Percentiles rank a stretch among this genome's conserved stretches.
Evolutionary conservation across 2,329 filamentous ascomycete species (phyloP).

Genomic region (Teratosphaeria epicoccoides): DNA sequence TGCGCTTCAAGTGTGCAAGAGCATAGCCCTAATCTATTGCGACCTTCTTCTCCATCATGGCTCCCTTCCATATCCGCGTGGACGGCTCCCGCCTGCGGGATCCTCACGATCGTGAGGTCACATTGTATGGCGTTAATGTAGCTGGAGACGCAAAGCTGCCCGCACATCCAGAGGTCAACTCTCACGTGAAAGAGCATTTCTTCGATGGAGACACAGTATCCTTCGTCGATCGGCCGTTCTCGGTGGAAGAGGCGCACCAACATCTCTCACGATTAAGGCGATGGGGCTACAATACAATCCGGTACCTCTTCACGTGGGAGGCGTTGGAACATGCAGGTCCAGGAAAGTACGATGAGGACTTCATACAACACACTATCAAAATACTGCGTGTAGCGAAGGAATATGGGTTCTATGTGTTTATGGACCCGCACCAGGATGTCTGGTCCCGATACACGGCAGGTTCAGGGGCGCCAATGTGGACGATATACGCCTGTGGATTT

Average conservation of each 20-base stretch:
- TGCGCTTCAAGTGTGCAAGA: not conserved
- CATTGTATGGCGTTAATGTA: slow-evolving; percentile 86
- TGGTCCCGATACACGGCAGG: slow-evolving; percentile 94
- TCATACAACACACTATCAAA: slow-evolving; percentile 82
- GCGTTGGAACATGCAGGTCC: slow-evolving; percentile 91
- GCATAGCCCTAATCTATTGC: not conserved
- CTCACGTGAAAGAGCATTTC: slow-evolving; percentile 67
- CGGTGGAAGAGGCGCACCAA: slow-evolving; percentile 66
- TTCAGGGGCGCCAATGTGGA: slow-evolving; percentile 96
- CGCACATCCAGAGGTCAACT: slow-evolving; percentile 67
- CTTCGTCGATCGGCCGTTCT: slow-evolving; percentile 78
- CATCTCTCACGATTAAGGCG: slow-evolving; percentile 80
- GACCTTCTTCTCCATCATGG: not conserved
- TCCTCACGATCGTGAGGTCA: slow-evolving; percentile 67
- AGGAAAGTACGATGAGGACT: slow-evolving; percentile 85
- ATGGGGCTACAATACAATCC: slow-evolving; percentile 91
- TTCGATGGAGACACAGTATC: slow-evolving; percentile 88
- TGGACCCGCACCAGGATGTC: slow-evolving; percentile 98
- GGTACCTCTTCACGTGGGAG: slow-evolving; percentile 98
- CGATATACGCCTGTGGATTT: slow-evolving; percentile 83
- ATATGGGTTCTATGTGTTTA: slow-evolving; percentile 93
- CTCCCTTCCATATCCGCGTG: slow-evolving; percentile 63
- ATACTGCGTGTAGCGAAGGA: slow-evolving; percentile 72
- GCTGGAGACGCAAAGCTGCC: slow-evolving; percentile 87
- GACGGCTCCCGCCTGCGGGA: slow-evolving; percentile 82